Conservation (phyloP, 2,329 filamentous ascomycete genomes). For the Colletotrichum tabaci region DNA sequence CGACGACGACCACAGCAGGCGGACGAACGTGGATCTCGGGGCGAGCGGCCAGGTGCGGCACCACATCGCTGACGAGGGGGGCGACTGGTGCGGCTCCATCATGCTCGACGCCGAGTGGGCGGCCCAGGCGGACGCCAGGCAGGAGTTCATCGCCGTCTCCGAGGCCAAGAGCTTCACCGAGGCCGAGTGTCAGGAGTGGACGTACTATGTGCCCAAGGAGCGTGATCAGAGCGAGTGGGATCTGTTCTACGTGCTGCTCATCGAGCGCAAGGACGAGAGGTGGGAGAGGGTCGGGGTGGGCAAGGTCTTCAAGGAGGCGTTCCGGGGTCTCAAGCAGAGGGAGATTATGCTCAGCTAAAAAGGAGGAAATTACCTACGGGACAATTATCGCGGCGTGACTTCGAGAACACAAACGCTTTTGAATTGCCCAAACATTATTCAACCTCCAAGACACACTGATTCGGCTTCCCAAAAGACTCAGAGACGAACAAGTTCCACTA, state of each 20-base stretch:
- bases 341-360: conserved; percentile 46
- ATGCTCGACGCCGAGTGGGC: conserved; percentile 46
- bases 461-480: not conserved
- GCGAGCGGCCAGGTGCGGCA: conserved; percentile 45
- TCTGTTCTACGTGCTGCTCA: conserved; percentile 52
- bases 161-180: conserved; percentile 52
- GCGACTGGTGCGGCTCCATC: conserved; percentile 53
- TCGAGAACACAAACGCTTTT: too few relatives aligned
- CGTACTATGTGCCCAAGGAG: conserved; percentile 53
- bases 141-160: conserved; percentile 52
- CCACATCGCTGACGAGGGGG: conserved; percentile 48
- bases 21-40: conserved; percentile 1
- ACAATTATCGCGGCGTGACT: too few relatives aligned
- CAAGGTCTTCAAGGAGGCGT: conserved; percentile 52
- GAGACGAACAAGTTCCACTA: not conserved
- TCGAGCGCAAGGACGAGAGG: conserved; percentile 45
- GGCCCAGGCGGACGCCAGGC: conserved; percentile 20
- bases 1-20: not conserved
- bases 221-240: conserved; percentile 51
- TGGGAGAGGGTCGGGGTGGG: conserved; percentile 51
- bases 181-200: conserved; percentile 52
- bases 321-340: conserved; percentile 45
- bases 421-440: too few relatives aligned
- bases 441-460: too few relatives aligned
- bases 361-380: too few relatives aligned